Base-by-base conservation (phyloP, 2,329 filamentous ascomycete species). In the Colletotrichum aenigma region DNA sequence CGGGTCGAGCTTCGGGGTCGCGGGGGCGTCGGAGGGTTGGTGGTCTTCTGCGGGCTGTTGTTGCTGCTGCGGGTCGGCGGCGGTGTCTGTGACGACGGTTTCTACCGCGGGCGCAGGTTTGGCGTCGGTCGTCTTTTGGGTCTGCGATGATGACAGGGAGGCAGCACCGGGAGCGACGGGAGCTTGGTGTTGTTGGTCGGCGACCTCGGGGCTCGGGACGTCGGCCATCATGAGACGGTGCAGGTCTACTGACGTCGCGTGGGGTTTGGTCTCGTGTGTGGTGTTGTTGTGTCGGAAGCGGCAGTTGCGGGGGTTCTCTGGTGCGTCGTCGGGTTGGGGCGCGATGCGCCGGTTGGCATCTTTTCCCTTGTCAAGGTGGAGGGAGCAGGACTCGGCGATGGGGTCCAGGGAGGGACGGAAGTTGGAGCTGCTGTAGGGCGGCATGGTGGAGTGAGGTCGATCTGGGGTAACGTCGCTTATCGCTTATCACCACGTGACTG, bases 401-500 rank as follows among this genome's bases (percentile, higher is more conserved):
- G 48, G 65, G 21, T 68, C 70, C 28, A 76, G 67, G 56, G 67
- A 69, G 32, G 67, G 58, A 48, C 66, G 30, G 70, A 68, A 76
- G 69, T 66, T 68, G 71, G 65, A 52, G 56, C 26, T 48, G 38
- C 16, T 73, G 70, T 69, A 43, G 67, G 67, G 60, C 52, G 76
- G 62, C 76, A 75, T 75, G 60, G 74, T 76, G 70, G 74, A 67
- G 66, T 21, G 66, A 32, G 55, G 75, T 48, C 24, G 28, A 43
- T 58, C 70, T 30, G 71, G 58, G 38, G 74, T 61, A 61, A 3
- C 13, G 7, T 1, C 5, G 58, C 76, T 77, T 75, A 77, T 77
- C 76, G 67, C 26, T 7, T 75, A 77, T 77, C 71, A 1, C 21
- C 76, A 77, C 76, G 76, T 77, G 76, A 77, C 30, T 13, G 48